These are phyloP conservation scores for Coemansia sp. DNA, from an alignment of 192 early-diverging fungal species.

Conservation along the genomic window DNA sequence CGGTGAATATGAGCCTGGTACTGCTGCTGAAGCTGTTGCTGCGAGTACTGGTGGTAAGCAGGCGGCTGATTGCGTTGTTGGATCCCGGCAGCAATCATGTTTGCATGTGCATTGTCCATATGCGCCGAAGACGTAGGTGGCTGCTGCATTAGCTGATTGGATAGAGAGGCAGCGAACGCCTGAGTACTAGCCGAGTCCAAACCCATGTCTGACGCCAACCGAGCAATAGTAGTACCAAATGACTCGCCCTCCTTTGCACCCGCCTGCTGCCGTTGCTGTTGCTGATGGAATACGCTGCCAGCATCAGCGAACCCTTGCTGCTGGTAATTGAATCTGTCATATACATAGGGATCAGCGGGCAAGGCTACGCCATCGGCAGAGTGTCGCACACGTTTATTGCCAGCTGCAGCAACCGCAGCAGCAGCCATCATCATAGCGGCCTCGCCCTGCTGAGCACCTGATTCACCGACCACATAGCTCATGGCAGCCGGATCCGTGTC, in stretches of 20 bases:
- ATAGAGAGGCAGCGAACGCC: constrained; percentile 32
- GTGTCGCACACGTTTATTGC: constrained; percentile 35
- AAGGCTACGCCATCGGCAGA: background rate
- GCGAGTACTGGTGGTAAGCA: background rate
- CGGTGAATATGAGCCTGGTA: constrained; percentile 11
- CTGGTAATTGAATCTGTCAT: constrained; percentile 1
- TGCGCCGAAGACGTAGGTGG: constrained; percentile 3
- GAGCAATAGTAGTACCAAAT: constrained; percentile 29
- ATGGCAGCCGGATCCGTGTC: background rate
- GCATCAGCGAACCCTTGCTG: background rate
- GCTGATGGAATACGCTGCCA: constrained; percentile 9
- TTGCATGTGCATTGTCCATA: constrained; percentile 7
- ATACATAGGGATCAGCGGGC: background rate
- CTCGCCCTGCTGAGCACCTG: background rate
- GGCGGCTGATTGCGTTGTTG: constrained; percentile 3
- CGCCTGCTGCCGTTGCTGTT: constrained; percentile 4
- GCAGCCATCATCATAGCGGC: constrained; percentile 5
- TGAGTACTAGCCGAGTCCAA: constrained; percentile 39
- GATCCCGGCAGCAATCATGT: background rate
- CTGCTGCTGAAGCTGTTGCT: constrained; percentile 21
- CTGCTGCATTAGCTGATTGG: constrained; percentile 21
- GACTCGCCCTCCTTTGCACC: constrained; percentile 11
- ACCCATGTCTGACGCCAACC: constrained; percentile 45
- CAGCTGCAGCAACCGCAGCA: constrained; percentile 8
- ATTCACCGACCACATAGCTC: background rate